Base-by-base conservation (phyloP, 495 filamentous ascomycete genomes). In the Halenospora varia region DNA sequence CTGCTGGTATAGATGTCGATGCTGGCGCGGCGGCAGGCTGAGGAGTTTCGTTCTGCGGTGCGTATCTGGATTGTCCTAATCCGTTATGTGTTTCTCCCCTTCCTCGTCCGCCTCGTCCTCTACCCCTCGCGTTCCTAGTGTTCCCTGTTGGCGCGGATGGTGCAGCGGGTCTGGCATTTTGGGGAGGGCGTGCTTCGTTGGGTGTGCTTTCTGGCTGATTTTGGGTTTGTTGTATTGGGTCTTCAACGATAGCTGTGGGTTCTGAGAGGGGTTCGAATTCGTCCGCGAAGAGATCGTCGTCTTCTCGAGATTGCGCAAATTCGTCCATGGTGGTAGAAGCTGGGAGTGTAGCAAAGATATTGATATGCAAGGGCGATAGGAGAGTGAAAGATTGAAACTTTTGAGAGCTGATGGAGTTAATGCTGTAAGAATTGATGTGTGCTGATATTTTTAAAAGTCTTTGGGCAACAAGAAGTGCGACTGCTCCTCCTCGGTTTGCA, bases 281-380 rank as follows among this genome's bases (percentile, higher is more conserved):
- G 63, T 89, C 86, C 60, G 86, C 82, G 63, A 88, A 88, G 15
- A 89, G 70, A 67, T 89, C 85, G 60, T 90, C 86, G 15, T 77
- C 79, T 10, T 76, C 77, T 25, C 85, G 76, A 0, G 86, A 86
- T 62, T 88, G 87, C 17, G 85, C 85, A 61, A 88, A 88, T 47
- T 73, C 73, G 57, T 76, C 73, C 70, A 73, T 73, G 20, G 20
- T 55, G 24, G 29, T 35, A 13, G 29, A 13, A 35, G 6, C 13
- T 35, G 29, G 13, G 13, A 6, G 29, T 35, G 29, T 6, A 35
- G 29, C 4, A 35, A 13, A 35, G n/a, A n/a, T n/a, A 35, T 35
- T 6, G 29, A 35, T 35, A 35, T 35, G 29, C 29, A 6, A 35
- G 13, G 13, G 29, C 13, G 13, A 35, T 35, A 35, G 29, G n/a